Conservation (phyloP, 768 basidiomycete genomes). For the Dendrothele bispora region DNA sequence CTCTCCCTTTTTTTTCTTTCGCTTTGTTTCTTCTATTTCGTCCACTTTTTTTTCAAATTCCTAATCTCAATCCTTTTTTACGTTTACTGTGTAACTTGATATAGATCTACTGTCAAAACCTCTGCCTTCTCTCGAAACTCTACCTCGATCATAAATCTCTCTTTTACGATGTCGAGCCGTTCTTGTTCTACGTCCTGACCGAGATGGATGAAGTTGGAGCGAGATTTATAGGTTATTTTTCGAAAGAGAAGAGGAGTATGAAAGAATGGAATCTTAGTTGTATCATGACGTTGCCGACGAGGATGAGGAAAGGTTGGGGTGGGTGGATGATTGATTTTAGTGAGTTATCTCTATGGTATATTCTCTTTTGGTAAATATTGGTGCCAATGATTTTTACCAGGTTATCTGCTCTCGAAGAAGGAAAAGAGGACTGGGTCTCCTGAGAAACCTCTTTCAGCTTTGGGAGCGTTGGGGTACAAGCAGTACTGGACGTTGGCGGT, state of each 20-base stretch:
- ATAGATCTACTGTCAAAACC: constrained; percentile 99
- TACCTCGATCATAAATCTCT: constrained; percentile 98
- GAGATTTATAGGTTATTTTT: constrained; percentile 97
- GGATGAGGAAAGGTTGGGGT: constrained; percentile 96
- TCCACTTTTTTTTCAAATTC: constrained; percentile 8
- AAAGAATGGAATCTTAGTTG: constrained; percentile 98
- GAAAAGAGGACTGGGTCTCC: constrained; percentile 90
- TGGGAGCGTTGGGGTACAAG: constrained; percentile 92
- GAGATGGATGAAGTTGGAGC: constrained; percentile 88
- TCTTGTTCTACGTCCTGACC: constrained; percentile 97
- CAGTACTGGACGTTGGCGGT: constrained; percentile 92
- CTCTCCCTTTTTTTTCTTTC: background rate
- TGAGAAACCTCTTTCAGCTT: constrained; percentile 91
- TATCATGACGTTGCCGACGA: constrained; percentile 97
- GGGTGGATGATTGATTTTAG: constrained; percentile 98
- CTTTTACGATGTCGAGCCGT: constrained; percentile 99
- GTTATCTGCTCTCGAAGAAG: constrained; percentile 94
- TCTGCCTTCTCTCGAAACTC: constrained; percentile 97
- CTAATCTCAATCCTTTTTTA: constrained; percentile 9
- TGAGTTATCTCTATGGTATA: constrained; percentile 44
- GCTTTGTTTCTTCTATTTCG: background rate
- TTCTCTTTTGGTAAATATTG: background rate
- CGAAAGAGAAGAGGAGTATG: constrained; percentile 96
- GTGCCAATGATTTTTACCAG: constrained; percentile 40
- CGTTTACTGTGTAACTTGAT: too few relatives aligned